Percentiles rank a stretch among this genome's conserved stretches.
Evolutionary conservation across 129 eudicot genomes (phyloP).

Genomic region (Saposhnikovia divaricata): DNA sequence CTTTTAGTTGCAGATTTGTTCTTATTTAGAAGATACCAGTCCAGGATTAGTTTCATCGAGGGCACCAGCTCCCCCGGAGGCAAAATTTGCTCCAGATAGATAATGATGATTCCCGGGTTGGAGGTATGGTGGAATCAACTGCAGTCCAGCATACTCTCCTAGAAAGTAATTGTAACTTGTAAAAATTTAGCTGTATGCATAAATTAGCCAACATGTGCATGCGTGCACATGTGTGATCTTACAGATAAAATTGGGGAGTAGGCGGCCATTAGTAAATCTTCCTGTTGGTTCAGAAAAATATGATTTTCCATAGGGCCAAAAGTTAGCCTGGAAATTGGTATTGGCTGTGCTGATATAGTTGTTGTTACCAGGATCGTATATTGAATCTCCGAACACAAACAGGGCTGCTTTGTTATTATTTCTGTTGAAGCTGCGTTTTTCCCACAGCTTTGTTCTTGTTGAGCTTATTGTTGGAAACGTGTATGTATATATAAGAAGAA

Average conservation of each 20-base stretch:
- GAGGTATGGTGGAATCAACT: conserved; percentile 37
- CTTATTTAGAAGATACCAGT: conserved; percentile 11
- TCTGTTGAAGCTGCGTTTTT: not conserved
- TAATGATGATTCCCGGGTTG: conserved; percentile 26
- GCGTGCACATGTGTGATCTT: not conserved
- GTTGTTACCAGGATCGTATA: conserved; percentile 52
- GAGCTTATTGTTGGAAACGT: not conserved
- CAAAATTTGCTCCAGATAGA: conserved; percentile 48
- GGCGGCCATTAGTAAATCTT: conserved; percentile 55
- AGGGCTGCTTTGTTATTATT: conserved; percentile 12
- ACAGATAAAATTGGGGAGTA: conserved; percentile 32
- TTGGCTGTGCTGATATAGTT: conserved; percentile 38
- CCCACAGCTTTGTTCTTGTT: not conserved
- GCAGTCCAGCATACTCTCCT: conserved; percentile 42
- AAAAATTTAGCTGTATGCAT: not conserved
- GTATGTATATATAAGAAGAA: no score
- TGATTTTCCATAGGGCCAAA: conserved; percentile 42
- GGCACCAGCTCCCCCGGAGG: conserved; percentile 54
- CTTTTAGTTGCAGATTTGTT: no score
- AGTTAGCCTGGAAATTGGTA: conserved; percentile 31
- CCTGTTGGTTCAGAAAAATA: conserved; percentile 41
- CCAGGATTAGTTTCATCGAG: conserved; percentile 39
- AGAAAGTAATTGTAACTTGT: not conserved
- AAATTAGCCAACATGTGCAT: not conserved
- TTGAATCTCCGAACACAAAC: conserved; percentile 48